A percentile compares a stretch with the other conserved stretches of the same genome.
Conservation (phyloP, 345 rosid species). For the Eucalyptus caleyi region DNA sequence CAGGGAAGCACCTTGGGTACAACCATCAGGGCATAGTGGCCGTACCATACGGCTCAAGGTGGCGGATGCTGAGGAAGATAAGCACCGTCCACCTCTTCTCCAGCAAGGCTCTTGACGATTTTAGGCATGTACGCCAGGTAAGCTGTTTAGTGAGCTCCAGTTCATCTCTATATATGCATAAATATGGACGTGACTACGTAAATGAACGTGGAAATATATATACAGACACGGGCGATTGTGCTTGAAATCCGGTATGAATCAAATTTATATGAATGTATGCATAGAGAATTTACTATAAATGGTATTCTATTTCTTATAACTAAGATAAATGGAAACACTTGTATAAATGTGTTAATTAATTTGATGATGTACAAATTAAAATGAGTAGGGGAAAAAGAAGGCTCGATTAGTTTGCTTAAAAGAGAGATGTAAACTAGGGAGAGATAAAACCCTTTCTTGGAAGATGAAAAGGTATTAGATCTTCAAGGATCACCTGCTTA, state of each 20-base stretch:
- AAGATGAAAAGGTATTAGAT: no score
- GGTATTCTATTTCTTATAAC: neutral
- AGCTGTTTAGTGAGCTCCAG: neutral
- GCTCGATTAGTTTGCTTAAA: no score
- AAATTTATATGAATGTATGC: neutral
- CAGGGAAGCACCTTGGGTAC: slow-evolving; percentile 68
- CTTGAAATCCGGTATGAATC: neutral
- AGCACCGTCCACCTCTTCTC: slow-evolving; percentile 81
- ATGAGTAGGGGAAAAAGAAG: no score
- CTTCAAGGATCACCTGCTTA: no score
- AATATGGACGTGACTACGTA: neutral
- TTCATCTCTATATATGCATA: neutral
- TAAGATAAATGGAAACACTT: no score
- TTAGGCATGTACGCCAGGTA: slow-evolving; percentile 67
- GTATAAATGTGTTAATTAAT: no score
- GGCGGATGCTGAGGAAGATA: slow-evolving; percentile 83
- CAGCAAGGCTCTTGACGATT: slow-evolving; percentile 77
- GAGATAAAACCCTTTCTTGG: no score
- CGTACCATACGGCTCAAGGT: slow-evolving; percentile 78
- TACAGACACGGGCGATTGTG: neutral
- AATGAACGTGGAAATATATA: neutral
- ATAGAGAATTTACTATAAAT: no score
- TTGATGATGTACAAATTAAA: no score
- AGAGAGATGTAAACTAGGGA: no score
- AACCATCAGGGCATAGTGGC: slow-evolving; percentile 81